Evolutionary conservation across 306 rosid genomes (phyloP).

Genomic region (Trichosanthes truncata): DNA sequence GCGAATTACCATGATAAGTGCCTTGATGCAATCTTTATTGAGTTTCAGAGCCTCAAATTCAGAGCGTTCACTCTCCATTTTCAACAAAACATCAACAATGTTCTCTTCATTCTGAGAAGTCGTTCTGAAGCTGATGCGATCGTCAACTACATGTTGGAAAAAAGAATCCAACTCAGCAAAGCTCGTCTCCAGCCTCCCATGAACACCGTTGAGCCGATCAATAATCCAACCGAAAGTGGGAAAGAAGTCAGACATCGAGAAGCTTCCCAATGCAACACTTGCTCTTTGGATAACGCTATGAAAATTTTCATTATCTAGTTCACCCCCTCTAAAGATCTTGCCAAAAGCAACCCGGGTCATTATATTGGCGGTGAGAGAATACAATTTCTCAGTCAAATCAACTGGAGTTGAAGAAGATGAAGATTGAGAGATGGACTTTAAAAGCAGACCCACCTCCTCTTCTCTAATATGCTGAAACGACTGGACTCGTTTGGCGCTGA

Average conservation of each 20-base stretch:
- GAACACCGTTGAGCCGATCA: slow-evolving; percentile 21
- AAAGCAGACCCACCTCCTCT: slow-evolving; percentile 19
- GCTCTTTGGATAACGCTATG: slow-evolving; percentile 1
- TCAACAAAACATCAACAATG: slow-evolving; percentile 18
- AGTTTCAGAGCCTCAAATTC: background rate
- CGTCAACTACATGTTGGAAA: slow-evolving; percentile 30
- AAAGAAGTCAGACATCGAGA: slow-evolving; percentile 19
- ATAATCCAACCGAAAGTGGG: slow-evolving; percentile 20
- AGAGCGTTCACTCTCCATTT: background rate
- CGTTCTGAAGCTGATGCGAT: slow-evolving; percentile 7
- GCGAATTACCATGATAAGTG: slow-evolving; percentile 21
- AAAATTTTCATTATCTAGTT: slow-evolving; percentile 2
- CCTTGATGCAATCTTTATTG: slow-evolving; percentile 27
- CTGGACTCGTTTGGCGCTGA: slow-evolving; percentile 23
- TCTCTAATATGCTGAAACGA: slow-evolving; percentile 19
- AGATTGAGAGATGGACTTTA: background rate
- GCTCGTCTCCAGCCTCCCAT: slow-evolving; percentile 18
- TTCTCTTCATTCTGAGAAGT: slow-evolving; percentile 7
- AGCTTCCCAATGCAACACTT: slow-evolving; percentile 18
- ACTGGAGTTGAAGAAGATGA: background rate
- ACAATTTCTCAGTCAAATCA: slow-evolving; percentile 4
- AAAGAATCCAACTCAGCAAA: slow-evolving; percentile 35
- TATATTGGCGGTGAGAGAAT: background rate
- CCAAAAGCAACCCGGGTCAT: slow-evolving; percentile 17
- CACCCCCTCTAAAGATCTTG: background rate